A percentile compares a stretch with the other conserved stretches of the same genome.
Evolutionary conservation across 192 early-diverging fungal genomes (phyloP).

Genomic region (Funneliformis geosporum): DNA sequence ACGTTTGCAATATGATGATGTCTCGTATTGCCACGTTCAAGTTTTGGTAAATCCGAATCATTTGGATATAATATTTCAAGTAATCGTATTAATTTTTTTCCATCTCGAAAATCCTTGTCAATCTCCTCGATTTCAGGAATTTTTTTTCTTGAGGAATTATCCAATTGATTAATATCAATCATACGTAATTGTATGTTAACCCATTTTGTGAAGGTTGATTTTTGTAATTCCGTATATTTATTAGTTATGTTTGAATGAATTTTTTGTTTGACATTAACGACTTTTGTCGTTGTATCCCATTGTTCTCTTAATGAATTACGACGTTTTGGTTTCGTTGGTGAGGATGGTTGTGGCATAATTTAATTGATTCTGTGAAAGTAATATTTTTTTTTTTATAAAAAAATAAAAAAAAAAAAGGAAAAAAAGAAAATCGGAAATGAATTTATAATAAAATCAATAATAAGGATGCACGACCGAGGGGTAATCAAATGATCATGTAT

Average conservation of each 20-base stretch:
- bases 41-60: constrained; percentile 23
- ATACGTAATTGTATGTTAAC: constrained; percentile 28
- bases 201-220: constrained; percentile 29
- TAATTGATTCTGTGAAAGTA: background rate
- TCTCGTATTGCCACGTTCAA: constrained; percentile 30
- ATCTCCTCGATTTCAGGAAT: constrained; percentile 29
- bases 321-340: constrained; percentile 21
- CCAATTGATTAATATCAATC: background rate
- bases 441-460: no score
- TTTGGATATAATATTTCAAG: background rate
- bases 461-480: no score
- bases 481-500: no score
- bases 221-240: constrained; percentile 23
- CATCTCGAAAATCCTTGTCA: constrained; percentile 29
- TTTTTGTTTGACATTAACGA: constrained; percentile 27
- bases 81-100: constrained; percentile 27
- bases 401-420: background rate
- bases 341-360: background rate
- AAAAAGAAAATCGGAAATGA: background rate
- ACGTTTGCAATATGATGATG: constrained; percentile 33
- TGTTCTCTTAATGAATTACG: constrained; percentile 15
- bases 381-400: no score
- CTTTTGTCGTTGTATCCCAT: constrained; percentile 30
- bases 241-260: background rate
- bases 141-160: background rate